Evolutionary conservation across 495 filamentous ascomycete genomes (phyloP).

Genomic region (Penicillium robsamsonii): DNA sequence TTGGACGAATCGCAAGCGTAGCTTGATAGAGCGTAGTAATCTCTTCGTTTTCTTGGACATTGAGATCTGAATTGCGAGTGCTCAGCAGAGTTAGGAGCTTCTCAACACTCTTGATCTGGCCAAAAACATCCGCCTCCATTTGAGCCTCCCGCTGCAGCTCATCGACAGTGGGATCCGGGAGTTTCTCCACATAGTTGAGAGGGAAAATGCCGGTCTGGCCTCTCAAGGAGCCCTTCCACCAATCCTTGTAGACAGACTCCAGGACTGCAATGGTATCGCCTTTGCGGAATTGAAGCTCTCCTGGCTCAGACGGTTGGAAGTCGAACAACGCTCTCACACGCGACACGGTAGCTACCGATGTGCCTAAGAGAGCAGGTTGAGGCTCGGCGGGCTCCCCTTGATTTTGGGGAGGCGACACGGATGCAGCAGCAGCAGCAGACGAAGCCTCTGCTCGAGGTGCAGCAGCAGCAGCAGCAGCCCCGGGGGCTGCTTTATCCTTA

Average conservation of each 20-base stretch:
- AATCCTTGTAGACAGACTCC: conserved; percentile 98
- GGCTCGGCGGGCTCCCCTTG: conserved; percentile 41
- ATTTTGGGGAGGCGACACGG: conserved; percentile 32
- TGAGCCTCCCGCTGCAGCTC: conserved; percentile 94
- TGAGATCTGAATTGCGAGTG: conserved; percentile 85
- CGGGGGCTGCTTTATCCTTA: conserved; percentile 60
- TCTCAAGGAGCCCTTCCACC: conserved; percentile 95
- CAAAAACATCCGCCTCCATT: conserved; percentile 97
- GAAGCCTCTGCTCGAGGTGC: conserved; percentile 28
- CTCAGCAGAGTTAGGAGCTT: conserved; percentile 91
- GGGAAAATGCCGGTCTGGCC: conserved; percentile 98
- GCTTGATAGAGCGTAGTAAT: conserved; percentile 92
- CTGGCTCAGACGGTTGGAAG: conserved; percentile 89
- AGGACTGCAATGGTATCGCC: conserved; percentile 96
- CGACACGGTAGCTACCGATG: conserved; percentile 96
- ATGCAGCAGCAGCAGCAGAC: conserved; percentile 25
- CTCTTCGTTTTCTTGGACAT: conserved; percentile 86
- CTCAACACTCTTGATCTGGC: conserved; percentile 98
- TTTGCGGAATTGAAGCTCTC: conserved; percentile 93
- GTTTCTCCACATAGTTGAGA: conserved; percentile 97
- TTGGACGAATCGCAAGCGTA: conserved; percentile 89
- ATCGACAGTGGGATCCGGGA: conserved; percentile 89
- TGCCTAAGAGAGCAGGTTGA: conserved; percentile 60
- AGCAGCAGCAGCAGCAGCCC: conserved; percentile 7
- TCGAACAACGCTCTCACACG: conserved; percentile 92